Conservation (phyloP, 257 asterid genomes). For the Leonotis leonurus region DNA sequence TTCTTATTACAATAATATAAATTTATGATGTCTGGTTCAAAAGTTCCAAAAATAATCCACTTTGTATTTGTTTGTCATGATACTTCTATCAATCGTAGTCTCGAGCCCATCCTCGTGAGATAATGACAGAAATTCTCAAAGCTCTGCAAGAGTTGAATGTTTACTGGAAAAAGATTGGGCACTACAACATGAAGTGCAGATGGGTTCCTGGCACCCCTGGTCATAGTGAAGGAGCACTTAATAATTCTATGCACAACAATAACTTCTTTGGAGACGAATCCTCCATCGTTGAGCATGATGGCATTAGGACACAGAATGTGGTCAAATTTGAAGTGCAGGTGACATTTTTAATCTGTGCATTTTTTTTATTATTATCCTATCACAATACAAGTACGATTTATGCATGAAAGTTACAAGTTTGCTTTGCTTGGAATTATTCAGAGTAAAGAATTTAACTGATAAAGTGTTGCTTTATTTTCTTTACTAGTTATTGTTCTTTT, state of each 20-base stretch:
- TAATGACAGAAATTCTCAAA: slow-evolving; percentile 71
- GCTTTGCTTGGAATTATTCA: not conserved
- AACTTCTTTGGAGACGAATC: slow-evolving; percentile 49
- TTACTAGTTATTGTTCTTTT: not conserved
- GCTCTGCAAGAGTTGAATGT: slow-evolving; percentile 72
- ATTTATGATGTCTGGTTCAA: not conserved
- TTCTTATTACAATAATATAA: not conserved
- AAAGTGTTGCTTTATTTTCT: not conserved
- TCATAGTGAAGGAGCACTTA: slow-evolving; percentile 30
- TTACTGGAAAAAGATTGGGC: slow-evolving; percentile 70
- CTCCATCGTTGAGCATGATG: slow-evolving; percentile 51
- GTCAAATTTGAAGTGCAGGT: slow-evolving; percentile 98
- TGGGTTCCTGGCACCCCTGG: slow-evolving; percentile 49
- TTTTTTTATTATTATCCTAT: not conserved
- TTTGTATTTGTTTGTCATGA: not conserved
- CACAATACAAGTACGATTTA: not conserved
- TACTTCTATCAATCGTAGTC: slow-evolving; percentile 35
- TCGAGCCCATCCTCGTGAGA: slow-evolving; percentile 78
- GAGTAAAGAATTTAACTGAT: too few species aligned
- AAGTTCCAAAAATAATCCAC: not conserved
- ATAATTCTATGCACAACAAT: slow-evolving; percentile 40
- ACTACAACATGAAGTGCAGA: slow-evolving; percentile 75
- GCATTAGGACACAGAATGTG: slow-evolving; percentile 36
- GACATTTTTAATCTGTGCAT: not conserved
- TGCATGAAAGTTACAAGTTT: not conserved